Evolutionary conservation across 1,139 yeast species (phyloP), one percentile per base, ranked within the genome.

Genomic region (Lodderomyces orthopsilosis): DNA sequence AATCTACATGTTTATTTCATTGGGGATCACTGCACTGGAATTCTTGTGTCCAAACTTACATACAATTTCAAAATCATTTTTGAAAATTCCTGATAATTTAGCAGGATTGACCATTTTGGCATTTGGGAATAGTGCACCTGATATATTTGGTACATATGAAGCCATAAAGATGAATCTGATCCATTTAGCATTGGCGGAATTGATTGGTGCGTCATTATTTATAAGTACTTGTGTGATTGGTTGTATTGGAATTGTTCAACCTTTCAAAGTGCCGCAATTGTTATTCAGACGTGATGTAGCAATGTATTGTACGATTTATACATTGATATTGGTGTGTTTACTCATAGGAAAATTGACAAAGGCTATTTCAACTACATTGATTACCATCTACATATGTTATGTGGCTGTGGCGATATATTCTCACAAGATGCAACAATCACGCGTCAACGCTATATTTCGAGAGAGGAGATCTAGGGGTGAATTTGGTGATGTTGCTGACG

Each of bases 41-140:
- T 86, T 74, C 55, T 65, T 89, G 32, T 83, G 91, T 46, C 93
- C 95, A 0, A 88, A 86, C 53, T 63, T 89, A 15, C 75, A 80
- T 43, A 71, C 81, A 28, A 70, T 88, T 18, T 79, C 95, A 8
- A 69, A 72, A 24, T 61, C 72, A 38, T 40, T 28, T 33, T 64
- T 89, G 15, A 76, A 80, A 10, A 63, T 91, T 40, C 80, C 93
- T 10, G 94, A 89, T 50, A 81, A 87, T 45, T 67, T 91, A 32
- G 86, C 96, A 3, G 98, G 98, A 0, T 76, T 91, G 53, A 91
- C 97, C 0, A 68, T 91, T 38, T 68, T 93, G 45, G 96, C 98
- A 0, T 71, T 91, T 49, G 98, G 98, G 0, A 93, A 93, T 61
- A 93, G 96, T 8, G 76, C 95, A 0, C 96, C 98, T 0, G 98